Conservation (phyloP, 2,329 filamentous ascomycete genomes). For the Aureobasidium namibiae region DNA sequence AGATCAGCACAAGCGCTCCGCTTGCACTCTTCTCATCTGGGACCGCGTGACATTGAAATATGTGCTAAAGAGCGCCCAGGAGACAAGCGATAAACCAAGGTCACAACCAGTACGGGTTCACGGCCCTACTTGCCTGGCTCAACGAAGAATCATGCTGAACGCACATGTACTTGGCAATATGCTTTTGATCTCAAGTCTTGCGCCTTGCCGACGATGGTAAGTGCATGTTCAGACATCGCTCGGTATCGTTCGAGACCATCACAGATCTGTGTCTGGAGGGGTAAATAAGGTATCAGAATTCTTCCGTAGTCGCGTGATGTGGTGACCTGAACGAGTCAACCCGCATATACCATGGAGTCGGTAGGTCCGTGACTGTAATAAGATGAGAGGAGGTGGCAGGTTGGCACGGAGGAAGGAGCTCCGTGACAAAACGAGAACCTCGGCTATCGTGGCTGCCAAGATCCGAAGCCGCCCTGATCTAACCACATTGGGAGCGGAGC, state of each 20-base stretch:
- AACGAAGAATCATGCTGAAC: background rate
- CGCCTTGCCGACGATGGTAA: background rate
- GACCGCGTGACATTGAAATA: background rate
- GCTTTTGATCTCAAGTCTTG: background rate
- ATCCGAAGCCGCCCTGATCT: background rate
- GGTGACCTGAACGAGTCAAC: background rate
- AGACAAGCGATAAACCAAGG: background rate
- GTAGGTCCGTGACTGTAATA: background rate
- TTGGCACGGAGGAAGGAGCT: background rate
- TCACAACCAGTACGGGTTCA: background rate
- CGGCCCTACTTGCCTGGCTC: background rate
- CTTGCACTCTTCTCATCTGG: background rate
- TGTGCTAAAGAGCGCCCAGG: background rate
- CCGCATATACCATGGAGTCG: background rate
- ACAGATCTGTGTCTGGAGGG: background rate
- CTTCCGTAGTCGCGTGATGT: background rate
- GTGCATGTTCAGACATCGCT: background rate
- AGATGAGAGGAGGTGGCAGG: background rate
- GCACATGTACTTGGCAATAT: background rate
- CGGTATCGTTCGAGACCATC: too few relatives aligned
- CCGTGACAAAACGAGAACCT: background rate
- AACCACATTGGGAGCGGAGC: background rate
- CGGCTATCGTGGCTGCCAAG: background rate
- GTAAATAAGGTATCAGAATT: background rate
- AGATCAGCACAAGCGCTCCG: background rate